These are phyloP conservation scores for Lactifluus subvellereus DNA, from an alignment of 768 basidiomycete species.

Conservation along the genomic window DNA sequence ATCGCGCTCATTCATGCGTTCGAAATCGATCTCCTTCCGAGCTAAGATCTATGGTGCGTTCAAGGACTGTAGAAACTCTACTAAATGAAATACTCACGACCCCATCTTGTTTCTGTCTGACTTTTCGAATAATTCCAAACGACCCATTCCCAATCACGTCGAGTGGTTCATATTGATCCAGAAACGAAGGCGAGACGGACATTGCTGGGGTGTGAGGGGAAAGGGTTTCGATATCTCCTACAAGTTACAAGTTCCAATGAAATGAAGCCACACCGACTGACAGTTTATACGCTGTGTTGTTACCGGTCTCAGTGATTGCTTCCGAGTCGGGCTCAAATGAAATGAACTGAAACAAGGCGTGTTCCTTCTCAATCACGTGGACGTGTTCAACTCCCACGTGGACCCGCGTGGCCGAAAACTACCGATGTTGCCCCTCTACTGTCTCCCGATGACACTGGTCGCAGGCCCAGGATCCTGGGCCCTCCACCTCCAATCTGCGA, in stretches of 20 bases:
- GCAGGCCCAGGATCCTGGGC: too few relatives aligned
- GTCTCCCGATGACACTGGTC: too few relatives aligned
- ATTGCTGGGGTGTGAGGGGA: not conserved
- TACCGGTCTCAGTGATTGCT: not conserved
- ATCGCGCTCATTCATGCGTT: slow-evolving; percentile 93
- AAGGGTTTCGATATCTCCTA: not conserved
- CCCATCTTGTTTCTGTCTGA: slow-evolving; percentile 77
- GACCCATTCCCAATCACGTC: slow-evolving; percentile 96
- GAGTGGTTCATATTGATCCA: slow-evolving; percentile 80
- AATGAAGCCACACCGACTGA: not conserved
- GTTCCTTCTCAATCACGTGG: not conserved
- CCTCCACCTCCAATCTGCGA: too few relatives aligned
- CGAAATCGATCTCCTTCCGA: slow-evolving; percentile 95
- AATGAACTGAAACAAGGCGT: not conserved
- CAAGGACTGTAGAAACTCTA: slow-evolving; percentile 1
- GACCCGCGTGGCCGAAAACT: too few relatives aligned
- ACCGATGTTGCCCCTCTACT: not conserved
- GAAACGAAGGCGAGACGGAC: slow-evolving; percentile 33
- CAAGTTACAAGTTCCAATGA: not conserved
- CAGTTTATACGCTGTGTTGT: not conserved
- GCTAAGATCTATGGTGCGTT: slow-evolving; percentile 59
- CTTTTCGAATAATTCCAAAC: slow-evolving; percentile 97
- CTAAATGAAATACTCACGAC: slow-evolving; percentile 44
- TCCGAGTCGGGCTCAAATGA: not conserved
- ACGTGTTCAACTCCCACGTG: slow-evolving; percentile 21